These are phyloP conservation scores for Podaxis sp. DNA, from an alignment of 768 basidiomycete genomes.

Conservation along the genomic window DNA sequence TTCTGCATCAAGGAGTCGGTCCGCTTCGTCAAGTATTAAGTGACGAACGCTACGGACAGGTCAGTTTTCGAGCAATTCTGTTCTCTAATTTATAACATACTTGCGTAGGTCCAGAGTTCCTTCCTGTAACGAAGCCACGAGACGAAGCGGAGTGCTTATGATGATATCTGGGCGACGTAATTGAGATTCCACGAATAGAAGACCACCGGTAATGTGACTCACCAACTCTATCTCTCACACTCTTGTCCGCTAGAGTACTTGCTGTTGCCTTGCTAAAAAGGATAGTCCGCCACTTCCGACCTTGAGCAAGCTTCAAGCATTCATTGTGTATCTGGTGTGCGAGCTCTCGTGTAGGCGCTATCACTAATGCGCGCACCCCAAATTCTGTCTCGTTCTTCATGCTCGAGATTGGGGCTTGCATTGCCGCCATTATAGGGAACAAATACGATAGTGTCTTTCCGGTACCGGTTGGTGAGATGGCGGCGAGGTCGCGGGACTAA, in stretches of 20 bases:
- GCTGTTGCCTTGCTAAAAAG: slow-evolving; percentile 91
- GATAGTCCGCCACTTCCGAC: slow-evolving; percentile 79
- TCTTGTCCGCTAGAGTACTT: slow-evolving; percentile 71
- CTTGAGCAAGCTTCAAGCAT: slow-evolving; percentile 76
- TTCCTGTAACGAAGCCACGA: slow-evolving; percentile 78
- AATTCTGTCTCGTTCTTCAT: slow-evolving; percentile 29
- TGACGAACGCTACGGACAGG: slow-evolving; percentile 69
- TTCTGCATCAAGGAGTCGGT: slow-evolving; percentile 85
- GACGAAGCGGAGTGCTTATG: slow-evolving; percentile 87
- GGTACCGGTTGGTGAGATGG: slow-evolving; percentile 95
- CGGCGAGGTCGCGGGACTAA: slow-evolving; percentile 83
- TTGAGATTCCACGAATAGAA: neutral
- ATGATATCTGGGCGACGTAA: slow-evolving; percentile 69
- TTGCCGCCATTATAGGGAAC: slow-evolving; percentile 69
- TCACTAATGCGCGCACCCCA: slow-evolving; percentile 75
- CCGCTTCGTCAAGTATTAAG: slow-evolving; percentile 87
- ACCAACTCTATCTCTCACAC: slow-evolving; percentile 76
- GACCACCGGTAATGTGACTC: slow-evolving; percentile 27
- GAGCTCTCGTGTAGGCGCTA: slow-evolving; percentile 94
- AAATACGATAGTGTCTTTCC: slow-evolving; percentile 96
- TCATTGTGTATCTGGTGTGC: slow-evolving; percentile 95
- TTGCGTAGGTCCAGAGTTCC: slow-evolving; percentile 67
- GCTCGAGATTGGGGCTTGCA: slow-evolving; percentile 46
- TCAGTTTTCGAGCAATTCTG: neutral
- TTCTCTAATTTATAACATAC: slow-evolving; percentile 41